Conservation (phyloP, 2,329 filamentous ascomycete species). For the Herpotrichia juniperi region DNA sequence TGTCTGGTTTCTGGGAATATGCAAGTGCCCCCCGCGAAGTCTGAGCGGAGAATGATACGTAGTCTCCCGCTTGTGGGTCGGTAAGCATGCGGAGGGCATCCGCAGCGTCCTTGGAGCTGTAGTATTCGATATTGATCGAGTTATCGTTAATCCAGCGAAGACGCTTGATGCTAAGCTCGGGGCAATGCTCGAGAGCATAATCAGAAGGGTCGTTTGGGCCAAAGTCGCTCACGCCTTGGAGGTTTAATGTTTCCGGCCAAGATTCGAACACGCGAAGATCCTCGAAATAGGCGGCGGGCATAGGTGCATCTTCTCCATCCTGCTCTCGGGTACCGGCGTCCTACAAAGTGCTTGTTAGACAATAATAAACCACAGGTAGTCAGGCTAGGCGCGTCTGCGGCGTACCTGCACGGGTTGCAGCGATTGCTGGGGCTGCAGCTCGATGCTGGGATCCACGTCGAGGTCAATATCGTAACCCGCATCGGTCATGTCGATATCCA, state of each 20-base stretch:
- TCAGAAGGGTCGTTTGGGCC: constrained; percentile 79
- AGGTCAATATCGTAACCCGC: constrained; percentile 46
- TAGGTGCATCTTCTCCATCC: constrained; percentile 1
- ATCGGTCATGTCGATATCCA: constrained; percentile 43
- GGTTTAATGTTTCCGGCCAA: constrained; percentile 73
- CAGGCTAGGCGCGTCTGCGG: neutral
- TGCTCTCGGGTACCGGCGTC: constrained; percentile 23
- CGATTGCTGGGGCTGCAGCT: constrained; percentile 21
- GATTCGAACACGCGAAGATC: constrained; percentile 29
- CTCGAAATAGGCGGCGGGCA: constrained; percentile 43
- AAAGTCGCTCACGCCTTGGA: constrained; percentile 82
- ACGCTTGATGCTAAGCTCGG: constrained; percentile 56
- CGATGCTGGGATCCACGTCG: constrained; percentile 25
- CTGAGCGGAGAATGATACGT: constrained; percentile 58
- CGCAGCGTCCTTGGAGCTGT: constrained; percentile 58
- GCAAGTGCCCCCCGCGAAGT: constrained; percentile 71
- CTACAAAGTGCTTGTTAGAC: neutral
- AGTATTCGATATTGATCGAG: constrained; percentile 85
- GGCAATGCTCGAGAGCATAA: constrained; percentile 75
- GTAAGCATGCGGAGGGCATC: constrained; percentile 61
- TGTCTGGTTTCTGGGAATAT: constrained; percentile 70
- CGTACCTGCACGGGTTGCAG: neutral
- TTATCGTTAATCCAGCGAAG: constrained; percentile 97
- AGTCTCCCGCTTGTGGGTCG: constrained; percentile 52
- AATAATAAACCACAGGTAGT: neutral